Base-by-base conservation (phyloP, 768 basidiomycete genomes). In the Trametes cubensis region DNA sequence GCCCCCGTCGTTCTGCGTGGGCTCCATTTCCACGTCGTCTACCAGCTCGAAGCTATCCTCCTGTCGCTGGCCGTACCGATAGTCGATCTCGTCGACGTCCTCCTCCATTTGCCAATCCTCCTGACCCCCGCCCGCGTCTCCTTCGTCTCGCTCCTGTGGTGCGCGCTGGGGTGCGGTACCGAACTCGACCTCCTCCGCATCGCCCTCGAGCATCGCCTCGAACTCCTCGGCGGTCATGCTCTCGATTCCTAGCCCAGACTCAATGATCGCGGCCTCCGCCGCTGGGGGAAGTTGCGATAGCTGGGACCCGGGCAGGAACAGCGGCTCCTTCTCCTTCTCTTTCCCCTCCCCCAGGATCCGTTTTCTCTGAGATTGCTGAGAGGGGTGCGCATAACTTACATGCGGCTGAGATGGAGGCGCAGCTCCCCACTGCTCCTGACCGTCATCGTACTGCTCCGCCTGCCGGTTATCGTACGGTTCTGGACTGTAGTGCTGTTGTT, bases 231-330 rank as follows among this genome's bases (percentile, higher is more conserved):
- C 78, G 60, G 79, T 76, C 89, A 92, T 89, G 62, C 79, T 69
- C 67, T 90, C 88, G 23, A 87, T 77, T 3, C 86, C 88, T 28
- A 92, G 74, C 5, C 89, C 89, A 1, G 86, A 85, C 26, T 78
- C 79, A 40, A 79, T 79, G 47, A 91, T 77, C 6, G 79, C 77
- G 53, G 79, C 82, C 65, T 80, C 77, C 40, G 84, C 81, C 30
- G 78, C 80, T 28, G 77, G 78, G 3, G 89, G 87, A 40, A 88
- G 78, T 69, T 75, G 73, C 28, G 69, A 66, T 13, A 88, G 77
- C 69, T 68, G 67, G 48, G 63, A 65, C 46, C 68, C 64, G 5
- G 70, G 75, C 7, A 75, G 68, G 65, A 73, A 73, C 49, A 75
- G 77, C 47, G 72, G 75, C 62, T 74, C 75, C 42, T 40, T 56